Evolutionary conservation across 805 yeast species (phyloP), one percentile per base, ranked within the genome.

Genomic region (Starmerella roubikii): DNA sequence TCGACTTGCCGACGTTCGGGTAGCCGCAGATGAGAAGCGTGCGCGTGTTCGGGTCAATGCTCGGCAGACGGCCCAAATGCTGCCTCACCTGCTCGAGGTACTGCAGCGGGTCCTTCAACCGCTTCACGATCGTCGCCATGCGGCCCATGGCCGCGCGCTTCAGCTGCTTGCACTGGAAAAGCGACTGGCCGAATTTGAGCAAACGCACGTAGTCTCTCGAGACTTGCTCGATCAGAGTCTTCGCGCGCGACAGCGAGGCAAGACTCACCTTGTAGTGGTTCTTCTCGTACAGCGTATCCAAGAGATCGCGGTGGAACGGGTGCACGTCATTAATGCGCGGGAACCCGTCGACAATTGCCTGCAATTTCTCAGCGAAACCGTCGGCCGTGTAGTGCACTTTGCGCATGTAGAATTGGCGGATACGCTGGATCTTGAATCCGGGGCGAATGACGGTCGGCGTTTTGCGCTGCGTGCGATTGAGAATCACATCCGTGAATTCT

Each of bases 81-180:
- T 91, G 99, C 68, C 99, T 79, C 42, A 91, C 99, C 67, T 91
- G 97, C 67, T 91, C 99, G 59, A 91, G 68, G 66, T 91, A 91
- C 35, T 74, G 72, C 44, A 91, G 69, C 17, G 98, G 88, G 60
- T 91, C 98, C 65, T 88, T 91, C 58, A 91, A 72, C 53, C 93
- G 84, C 71, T 91, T 91, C 56, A 78, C 78, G 55, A 91, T 85
- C 26, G 99, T 91, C 40, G 98, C 99, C 99, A 91, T 91, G 66
- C 99, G 81, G 71, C 99, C 99, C 54, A 91, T 67, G 24, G 97
- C 99, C 51, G 99, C 99, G 58, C 96, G 74, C 64, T 91, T 91
- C 60, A 91, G 75, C 68, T 91, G 98, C 66, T 91, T 91, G 73
- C 99, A 91, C 69, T 93, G 99, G 66, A 85, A 91, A 48, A 91